Percentiles rank a stretch among this genome's conserved stretches.
phyloP scores from a whole-genome alignment of 1,139 yeast species.

The Chernovozyma sophiae-reginae region DNA sequence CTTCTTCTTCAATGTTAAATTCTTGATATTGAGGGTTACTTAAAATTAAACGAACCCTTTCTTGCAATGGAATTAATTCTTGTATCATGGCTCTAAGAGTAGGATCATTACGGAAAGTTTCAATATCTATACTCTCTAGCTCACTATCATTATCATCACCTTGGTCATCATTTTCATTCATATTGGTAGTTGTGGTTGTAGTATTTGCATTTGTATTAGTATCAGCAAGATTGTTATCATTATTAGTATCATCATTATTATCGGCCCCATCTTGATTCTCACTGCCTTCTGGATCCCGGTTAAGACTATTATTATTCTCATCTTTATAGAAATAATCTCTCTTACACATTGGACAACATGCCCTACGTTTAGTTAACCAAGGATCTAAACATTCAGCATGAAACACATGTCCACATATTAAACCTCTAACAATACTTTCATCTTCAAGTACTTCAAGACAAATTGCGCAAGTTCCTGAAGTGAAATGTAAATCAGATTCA shows the following conservation, averaged over 20 bases:
- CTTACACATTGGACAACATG: conserved; percentile 85
- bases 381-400: conserved; percentile 80
- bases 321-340: conserved; percentile 57
- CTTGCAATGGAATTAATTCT: conserved; percentile 39
- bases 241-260: conserved; percentile 5
- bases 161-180: conserved; percentile 7
- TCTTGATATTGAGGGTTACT: conserved; percentile 22
- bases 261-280: conserved; percentile 6
- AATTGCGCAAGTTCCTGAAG: conserved; percentile 77
- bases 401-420: conserved; percentile 81
- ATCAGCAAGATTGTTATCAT: neutral
- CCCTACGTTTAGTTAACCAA: conserved; percentile 72
- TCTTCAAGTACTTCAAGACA: conserved; percentile 66
- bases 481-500: conserved; percentile 39
- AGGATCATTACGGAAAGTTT: conserved; percentile 38
- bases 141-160: conserved; percentile 18
- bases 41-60: conserved; percentile 34
- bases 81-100: conserved; percentile 36
- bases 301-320: conserved; percentile 7
- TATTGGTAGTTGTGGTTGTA: neutral
- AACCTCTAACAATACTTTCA: conserved; percentile 64
- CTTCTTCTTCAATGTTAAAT: conserved; percentile 40
- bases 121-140: conserved; percentile 32
- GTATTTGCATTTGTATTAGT: neutral
- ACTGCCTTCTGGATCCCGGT: conserved; percentile 5